Conservation (phyloP, 2,329 filamentous ascomycete species). For the Hypomyces perniciosus region DNA sequence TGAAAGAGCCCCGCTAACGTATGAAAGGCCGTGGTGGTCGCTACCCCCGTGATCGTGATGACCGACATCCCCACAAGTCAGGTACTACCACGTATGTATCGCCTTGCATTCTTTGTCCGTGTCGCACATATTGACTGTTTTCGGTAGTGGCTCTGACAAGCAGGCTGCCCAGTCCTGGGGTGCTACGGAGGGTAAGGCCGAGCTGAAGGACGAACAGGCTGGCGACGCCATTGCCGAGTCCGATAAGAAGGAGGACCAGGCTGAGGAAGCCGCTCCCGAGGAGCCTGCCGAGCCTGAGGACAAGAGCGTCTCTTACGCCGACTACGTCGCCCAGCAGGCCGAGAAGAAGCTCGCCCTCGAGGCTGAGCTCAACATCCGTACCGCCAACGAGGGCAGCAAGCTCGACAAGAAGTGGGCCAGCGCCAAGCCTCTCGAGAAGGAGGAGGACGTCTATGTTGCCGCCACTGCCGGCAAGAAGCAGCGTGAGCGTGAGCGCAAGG, state of each 20-base stretch:
- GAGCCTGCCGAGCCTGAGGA: constrained; percentile 64
- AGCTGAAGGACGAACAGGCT: constrained; percentile 86
- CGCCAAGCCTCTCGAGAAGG: constrained; percentile 66
- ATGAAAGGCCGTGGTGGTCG: constrained; percentile 47
- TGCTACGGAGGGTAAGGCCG: constrained; percentile 70
- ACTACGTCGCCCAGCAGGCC: constrained; percentile 70
- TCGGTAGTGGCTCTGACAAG: constrained; percentile 69
- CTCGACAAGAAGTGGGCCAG: constrained; percentile 86
- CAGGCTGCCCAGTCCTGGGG: constrained; percentile 89
- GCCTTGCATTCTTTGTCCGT: neutral
- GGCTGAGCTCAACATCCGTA: constrained; percentile 63
- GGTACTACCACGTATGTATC: constrained; percentile 40
- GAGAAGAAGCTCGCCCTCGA: constrained; percentile 72
- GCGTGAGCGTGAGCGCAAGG: constrained; percentile 85
- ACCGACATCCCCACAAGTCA: constrained; percentile 46
- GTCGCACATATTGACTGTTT: constrained; percentile 19
- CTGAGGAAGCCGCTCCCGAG: constrained; percentile 42
- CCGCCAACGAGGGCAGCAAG: constrained; percentile 88
- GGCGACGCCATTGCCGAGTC: constrained; percentile 82
- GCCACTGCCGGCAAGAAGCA: constrained; percentile 68
- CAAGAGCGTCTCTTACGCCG: constrained; percentile 82
- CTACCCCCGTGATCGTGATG: constrained; percentile 47
- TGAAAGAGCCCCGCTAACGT: constrained; percentile 1
- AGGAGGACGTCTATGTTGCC: constrained; percentile 70
- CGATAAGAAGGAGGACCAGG: constrained; percentile 67